Evolutionary conservation across 1,284 basidiomycete genomes (phyloP).

Genomic region (Tilletia caries): DNA sequence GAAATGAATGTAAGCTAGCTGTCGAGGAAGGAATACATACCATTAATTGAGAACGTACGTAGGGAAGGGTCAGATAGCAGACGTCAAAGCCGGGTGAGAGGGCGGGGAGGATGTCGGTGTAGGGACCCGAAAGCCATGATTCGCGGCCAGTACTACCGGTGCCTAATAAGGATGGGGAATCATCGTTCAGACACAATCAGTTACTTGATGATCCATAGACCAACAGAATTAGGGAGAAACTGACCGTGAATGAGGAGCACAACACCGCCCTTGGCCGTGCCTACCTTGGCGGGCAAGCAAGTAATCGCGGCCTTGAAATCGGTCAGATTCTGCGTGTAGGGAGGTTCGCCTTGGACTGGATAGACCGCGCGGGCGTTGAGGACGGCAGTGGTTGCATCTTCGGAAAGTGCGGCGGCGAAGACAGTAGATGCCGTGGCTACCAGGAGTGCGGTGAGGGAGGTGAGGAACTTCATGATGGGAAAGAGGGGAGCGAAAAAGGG

Average conservation of each 20-base stretch:
- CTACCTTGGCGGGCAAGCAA: neutral
- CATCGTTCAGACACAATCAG: too few relatives aligned
- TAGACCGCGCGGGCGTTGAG: conserved; percentile 5
- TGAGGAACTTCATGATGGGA: neutral
- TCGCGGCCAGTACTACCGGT: conserved; percentile 39
- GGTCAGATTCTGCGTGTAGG: neutral
- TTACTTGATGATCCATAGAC: too few relatives aligned
- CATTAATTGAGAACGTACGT: neutral
- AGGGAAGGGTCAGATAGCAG: conserved; percentile 49
- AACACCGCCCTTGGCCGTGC: neutral
- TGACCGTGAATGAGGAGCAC: conserved; percentile 4
- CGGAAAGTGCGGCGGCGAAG: neutral
- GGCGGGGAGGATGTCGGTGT: conserved; percentile 25
- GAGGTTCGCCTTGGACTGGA: neutral
- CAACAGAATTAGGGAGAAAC: too few relatives aligned
- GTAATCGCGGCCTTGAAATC: conserved; percentile 6
- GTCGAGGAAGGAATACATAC: too few relatives aligned
- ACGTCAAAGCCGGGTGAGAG: conserved; percentile 48
- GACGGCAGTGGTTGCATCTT: neutral
- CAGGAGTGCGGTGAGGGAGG: neutral
- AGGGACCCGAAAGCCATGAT: conserved; percentile 36
- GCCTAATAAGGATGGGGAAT: conserved; percentile 28
- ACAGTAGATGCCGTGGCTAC: neutral
- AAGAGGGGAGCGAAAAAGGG: neutral
- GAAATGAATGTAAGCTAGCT: too few relatives aligned